phyloP scores from a whole-genome alignment of 116 monocot genomes.

The Phalaenopsis hybrid region DNA sequence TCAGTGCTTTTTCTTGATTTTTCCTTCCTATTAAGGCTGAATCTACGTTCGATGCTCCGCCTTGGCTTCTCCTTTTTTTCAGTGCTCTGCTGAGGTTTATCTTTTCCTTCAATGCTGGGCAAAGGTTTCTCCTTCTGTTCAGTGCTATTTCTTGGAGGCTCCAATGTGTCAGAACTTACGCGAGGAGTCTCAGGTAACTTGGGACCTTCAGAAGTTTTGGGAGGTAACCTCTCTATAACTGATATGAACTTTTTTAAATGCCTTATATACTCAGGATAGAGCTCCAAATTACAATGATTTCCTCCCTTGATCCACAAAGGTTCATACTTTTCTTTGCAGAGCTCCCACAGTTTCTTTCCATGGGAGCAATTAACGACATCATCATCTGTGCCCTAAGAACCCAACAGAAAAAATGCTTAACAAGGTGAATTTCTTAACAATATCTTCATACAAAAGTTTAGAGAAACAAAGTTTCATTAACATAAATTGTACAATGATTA shows the following conservation, averaged over 20 bases:
- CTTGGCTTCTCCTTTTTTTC: conserved; percentile 23
- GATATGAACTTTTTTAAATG: conserved; percentile 43
- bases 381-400: conserved; percentile 42
- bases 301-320: conserved; percentile 55
- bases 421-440: too few relatives aligned
- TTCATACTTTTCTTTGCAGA: conserved; percentile 47
- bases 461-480: neutral
- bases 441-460: neutral
- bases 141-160: conserved; percentile 16
- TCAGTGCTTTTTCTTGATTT: conserved; percentile 36
- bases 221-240: conserved; percentile 30
- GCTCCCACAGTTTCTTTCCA: conserved; percentile 49
- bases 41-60: conserved; percentile 10
- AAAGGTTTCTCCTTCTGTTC: conserved; percentile 12
- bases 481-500: neutral
- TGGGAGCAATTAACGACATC: conserved; percentile 53
- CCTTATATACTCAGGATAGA: conserved; percentile 37
- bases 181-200: conserved; percentile 18
- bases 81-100: conserved; percentile 23
- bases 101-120: conserved; percentile 19
- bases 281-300: conserved; percentile 43
- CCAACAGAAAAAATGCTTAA: neutral
- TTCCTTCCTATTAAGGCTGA: conserved; percentile 17
- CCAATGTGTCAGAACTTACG: conserved; percentile 21
- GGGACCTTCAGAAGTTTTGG: conserved; percentile 7